Evolutionary conservation across 345 rosid genomes (phyloP), one percentile per base, ranked within the genome.

Genomic region (Linum tenue): DNA sequence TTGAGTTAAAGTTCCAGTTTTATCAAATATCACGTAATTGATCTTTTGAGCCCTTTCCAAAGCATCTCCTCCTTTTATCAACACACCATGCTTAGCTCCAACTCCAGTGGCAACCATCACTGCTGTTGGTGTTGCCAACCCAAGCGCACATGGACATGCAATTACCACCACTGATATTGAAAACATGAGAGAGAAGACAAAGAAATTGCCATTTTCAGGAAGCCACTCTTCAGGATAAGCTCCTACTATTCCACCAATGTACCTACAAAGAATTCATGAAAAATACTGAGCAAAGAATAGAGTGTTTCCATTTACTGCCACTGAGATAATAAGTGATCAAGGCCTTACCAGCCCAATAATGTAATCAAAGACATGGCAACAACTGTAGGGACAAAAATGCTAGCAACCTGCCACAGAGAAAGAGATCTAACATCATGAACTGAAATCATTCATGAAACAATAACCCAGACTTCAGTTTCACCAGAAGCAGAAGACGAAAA

Each of bases 81-180:
- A 82, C 70, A 95, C 97, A 59, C 99, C 99, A 69, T 91, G 87
- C 66, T 81, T 89, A 63, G 99, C 99, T 60, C 99, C 97, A 76
- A 91, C 96, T 44, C 99, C 97, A 8, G 97, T 91, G 69, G 96
- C 99, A 70, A 95, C 99, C 99, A 95, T 95, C 42, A 95, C 95
- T 62, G 99, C 97, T 40, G 97, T 95, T 17, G 99, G 99, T 14
- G 99, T 95, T 58, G 99, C 99, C 87, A 95, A 78, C 53, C 99
- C 99, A 64, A 95, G 99, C 67, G 99, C 97, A 78, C 99, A 95
- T n/a, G 99, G 99, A 66, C 99, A 95, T 72, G 99, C 95, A 83
- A 95, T 88, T 56, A 91, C 97, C 62, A 95, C 95, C 39, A 95
- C 97, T 12, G 99, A 88, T 78, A 95, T 91, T 1, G 99, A 73